Base-by-base conservation (phyloP, 169 alveolate species). In the Eimeria sp. region DNA sequence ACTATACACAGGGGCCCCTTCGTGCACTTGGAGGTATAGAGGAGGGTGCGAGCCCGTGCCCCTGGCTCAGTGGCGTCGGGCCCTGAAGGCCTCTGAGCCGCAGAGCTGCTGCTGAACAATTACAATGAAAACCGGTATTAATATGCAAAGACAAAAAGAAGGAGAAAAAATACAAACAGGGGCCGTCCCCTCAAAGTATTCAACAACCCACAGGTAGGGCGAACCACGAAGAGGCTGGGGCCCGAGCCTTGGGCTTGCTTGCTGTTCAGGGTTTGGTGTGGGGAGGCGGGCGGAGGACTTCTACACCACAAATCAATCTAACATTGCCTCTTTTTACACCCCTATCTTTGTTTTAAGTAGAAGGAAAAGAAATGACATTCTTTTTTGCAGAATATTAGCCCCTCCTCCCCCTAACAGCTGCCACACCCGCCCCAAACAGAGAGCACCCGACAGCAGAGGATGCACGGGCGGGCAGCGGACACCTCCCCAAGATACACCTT, bases 1-100 rank as follows among this genome's bases (percentile, higher is more conserved):
- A 65, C 75, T 65, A 40, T 65, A 43, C 25, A 73, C 30, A 73
- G 83, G 57, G 30, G 27, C 83, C 57, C 57, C 83, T 43, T 43
- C 57, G 57, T 30, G 27, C 57, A 73, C 83, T 43, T 13, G 54
- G n/a, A 34, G 83, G 7, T 13, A 27, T 30, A 54, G 20, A 34
- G 57, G 57, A 65, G 57, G 83, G 83, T 73, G 83, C 83, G 25
- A 40, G 57, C 57, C 83, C 83, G 51, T 14, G 83, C 83, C 83
- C 83, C 47, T 40, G 14, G 83, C 83, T 73, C 83, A 34, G 57
- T 34, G 57, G 57, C 54, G 83, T 30, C 51, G 57, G 83, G 83
- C 83, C 83, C 54, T 30, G 54, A 25, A 18, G 83, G 83, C 83
- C 83, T 40, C 83, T 40, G 57, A 4, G 57, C 83, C 9, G 57